Evolutionary conservation across 2,329 filamentous ascomycete genomes (phyloP).

Genomic region (Orbilia blumenaviensis): DNA sequence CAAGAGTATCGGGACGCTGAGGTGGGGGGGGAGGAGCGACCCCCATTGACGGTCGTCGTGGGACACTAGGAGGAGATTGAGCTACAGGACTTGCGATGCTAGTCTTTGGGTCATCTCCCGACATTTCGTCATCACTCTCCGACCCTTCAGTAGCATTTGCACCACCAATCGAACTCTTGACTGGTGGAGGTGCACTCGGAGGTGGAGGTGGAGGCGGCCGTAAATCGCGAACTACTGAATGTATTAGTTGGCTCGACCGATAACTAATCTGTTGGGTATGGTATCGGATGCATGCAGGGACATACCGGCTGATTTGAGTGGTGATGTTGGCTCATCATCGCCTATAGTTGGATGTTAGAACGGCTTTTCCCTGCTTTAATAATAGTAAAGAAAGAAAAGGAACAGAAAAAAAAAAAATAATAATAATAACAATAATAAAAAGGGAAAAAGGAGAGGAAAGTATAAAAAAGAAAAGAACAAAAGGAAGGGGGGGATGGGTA

Average conservation of each 20-base stretch:
- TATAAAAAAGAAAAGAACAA: too few relatives aligned
- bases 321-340: conserved; percentile 25
- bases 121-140: conserved; percentile 88
- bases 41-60: conserved; percentile 9
- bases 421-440: too few relatives aligned
- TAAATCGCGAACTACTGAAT: conserved; percentile 58
- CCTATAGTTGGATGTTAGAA: conserved; percentile 18
- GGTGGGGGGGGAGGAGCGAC: conserved; percentile 61
- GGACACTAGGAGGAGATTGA: conserved; percentile 7
- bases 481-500: neutral
- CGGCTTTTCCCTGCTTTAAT: neutral
- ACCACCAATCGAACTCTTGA: neutral
- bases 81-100: conserved; percentile 59
- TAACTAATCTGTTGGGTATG: conserved; percentile 5
- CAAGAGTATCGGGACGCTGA: conserved; percentile 17
- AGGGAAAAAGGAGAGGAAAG: too few relatives aligned
- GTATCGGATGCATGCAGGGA: neutral
- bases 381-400: too few relatives aligned
- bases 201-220: conserved; percentile 60
- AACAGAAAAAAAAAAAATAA: too few relatives aligned
- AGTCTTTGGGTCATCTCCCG: conserved; percentile 64
- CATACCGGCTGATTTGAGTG: conserved; percentile 9
- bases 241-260: too few relatives aligned
- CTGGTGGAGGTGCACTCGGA: conserved; percentile 58
- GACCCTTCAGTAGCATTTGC: conserved; percentile 69